phyloP scores from a whole-genome alignment of 2,329 filamentous ascomycete genomes.

The Thielaviopsis ethacetica region DNA sequence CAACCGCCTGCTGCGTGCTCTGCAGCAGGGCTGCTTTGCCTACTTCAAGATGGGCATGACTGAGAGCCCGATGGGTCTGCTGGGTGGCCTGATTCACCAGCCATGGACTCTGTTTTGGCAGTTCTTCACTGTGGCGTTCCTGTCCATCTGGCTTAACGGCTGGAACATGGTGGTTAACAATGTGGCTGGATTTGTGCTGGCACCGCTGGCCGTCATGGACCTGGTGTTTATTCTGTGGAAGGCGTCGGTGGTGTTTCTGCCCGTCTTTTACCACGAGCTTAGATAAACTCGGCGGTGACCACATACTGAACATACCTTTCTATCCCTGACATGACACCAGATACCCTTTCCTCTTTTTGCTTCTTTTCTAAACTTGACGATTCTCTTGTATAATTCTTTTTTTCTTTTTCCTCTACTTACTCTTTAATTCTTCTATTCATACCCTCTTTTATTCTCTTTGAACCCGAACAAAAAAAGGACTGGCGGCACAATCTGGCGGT shows the following conservation, averaged over 20 bases:
- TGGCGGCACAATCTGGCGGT: too few species aligned
- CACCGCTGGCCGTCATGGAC: constrained; percentile 49
- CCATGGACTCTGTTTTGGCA: constrained; percentile 73
- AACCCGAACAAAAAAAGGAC: neutral
- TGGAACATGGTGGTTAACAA: constrained; percentile 26
- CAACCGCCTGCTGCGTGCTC: constrained; percentile 55
- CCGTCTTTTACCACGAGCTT: constrained; percentile 59
- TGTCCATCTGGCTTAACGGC: constrained; percentile 57
- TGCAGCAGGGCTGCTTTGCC: constrained; percentile 79
- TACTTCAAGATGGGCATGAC: constrained; percentile 73
- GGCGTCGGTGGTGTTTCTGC: constrained; percentile 67
- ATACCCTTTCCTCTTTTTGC: neutral
- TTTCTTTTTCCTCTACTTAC: neutral
- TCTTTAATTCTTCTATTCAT: neutral
- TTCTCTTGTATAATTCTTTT: neutral
- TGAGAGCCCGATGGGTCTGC: constrained; percentile 62
- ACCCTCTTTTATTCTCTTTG: neutral
- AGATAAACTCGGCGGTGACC: constrained; percentile 9
- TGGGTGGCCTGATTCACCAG: constrained; percentile 64
- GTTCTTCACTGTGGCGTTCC: constrained; percentile 86
- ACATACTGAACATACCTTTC: neutral
- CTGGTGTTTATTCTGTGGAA: constrained; percentile 60
- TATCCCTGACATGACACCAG: neutral
- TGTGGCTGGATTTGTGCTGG: constrained; percentile 35
- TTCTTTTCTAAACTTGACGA: neutral